Percentiles rank a stretch among this genome's conserved stretches.
Evolutionary conservation across 352 stramenopile species (phyloP).

Genomic region (Elongisporangium undulatum): DNA sequence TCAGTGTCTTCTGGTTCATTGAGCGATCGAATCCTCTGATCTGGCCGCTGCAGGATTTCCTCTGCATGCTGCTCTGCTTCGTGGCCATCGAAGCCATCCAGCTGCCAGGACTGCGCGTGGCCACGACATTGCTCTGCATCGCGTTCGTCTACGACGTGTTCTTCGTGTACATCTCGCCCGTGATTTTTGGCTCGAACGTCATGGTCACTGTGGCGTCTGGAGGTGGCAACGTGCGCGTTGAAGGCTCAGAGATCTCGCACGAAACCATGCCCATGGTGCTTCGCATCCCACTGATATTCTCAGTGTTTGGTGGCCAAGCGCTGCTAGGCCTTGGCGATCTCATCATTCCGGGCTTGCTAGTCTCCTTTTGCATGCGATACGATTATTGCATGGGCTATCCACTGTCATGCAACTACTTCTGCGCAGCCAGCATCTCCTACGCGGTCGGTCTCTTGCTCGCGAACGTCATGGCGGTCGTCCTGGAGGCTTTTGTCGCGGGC

Average conservation of each 20-base stretch:
- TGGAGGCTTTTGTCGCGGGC: constrained; percentile 82
- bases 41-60: constrained; percentile 88
- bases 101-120: constrained; percentile 70
- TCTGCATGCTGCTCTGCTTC: constrained; percentile 87
- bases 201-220: constrained; percentile 91
- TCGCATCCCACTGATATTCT: constrained; percentile 88
- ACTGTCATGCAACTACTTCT: constrained; percentile 78
- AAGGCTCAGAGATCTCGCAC: constrained; percentile 13
- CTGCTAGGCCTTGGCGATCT: constrained; percentile 94
- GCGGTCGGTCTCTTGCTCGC: constrained; percentile 89
- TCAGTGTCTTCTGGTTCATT: constrained; percentile 54
- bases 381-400: constrained; percentile 73
- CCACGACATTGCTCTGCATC: constrained; percentile 71
- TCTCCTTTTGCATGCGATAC: constrained; percentile 90
- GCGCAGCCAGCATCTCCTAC: constrained; percentile 61
- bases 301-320: constrained; percentile 82
- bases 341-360: constrained; percentile 89
- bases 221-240: constrained; percentile 19
- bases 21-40: constrained; percentile 48
- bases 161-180: constrained; percentile 91
- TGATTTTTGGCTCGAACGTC: constrained; percentile 77
- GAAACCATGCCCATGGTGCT: constrained; percentile 55
- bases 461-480: constrained; percentile 89
- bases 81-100: constrained; percentile 87
- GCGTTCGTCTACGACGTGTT: constrained; percentile 94